Evolutionary conservation across 1,139 yeast genomes (phyloP).

Genomic region (Candida sojae): DNA sequence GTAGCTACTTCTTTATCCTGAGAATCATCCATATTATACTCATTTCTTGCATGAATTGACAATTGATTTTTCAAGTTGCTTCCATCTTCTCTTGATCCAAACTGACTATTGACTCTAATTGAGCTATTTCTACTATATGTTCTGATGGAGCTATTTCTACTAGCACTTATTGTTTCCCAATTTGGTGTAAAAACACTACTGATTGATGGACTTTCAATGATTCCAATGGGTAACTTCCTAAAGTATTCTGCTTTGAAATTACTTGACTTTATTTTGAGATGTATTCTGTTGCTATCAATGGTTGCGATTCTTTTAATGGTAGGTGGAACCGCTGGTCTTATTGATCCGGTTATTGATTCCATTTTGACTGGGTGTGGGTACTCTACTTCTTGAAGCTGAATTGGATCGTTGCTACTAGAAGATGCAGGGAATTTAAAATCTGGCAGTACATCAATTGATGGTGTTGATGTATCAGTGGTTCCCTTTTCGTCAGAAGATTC

Average conservation of each 20-base stretch:
- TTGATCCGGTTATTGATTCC: background rate
- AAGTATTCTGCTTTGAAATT: constrained; percentile 1
- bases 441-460: constrained; percentile 10
- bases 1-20: background rate
- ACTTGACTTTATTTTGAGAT: constrained; percentile 1
- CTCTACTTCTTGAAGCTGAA: background rate
- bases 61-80: background rate
- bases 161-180: constrained; percentile 29
- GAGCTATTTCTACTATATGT: background rate
- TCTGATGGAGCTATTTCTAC: constrained; percentile 12
- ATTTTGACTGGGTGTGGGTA: background rate
- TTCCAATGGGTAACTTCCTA: constrained; percentile 2
- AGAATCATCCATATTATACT: background rate
- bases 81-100: background rate
- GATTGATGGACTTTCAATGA: background rate
- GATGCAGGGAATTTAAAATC: constrained; percentile 6
- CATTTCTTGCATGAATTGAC: background rate
- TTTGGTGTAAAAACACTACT: constrained; percentile 24
- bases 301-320: constrained; percentile 11
- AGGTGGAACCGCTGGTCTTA: background rate
- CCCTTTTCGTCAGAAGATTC: constrained; percentile 1
- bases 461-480: background rate
- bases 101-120: background rate
- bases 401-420: background rate
- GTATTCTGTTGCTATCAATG: constrained; percentile 8